Percentiles rank a stretch among this genome's conserved stretches.
Conservation (phyloP, 495 filamentous ascomycete genomes). For the Beverwykella pulmonaria region DNA sequence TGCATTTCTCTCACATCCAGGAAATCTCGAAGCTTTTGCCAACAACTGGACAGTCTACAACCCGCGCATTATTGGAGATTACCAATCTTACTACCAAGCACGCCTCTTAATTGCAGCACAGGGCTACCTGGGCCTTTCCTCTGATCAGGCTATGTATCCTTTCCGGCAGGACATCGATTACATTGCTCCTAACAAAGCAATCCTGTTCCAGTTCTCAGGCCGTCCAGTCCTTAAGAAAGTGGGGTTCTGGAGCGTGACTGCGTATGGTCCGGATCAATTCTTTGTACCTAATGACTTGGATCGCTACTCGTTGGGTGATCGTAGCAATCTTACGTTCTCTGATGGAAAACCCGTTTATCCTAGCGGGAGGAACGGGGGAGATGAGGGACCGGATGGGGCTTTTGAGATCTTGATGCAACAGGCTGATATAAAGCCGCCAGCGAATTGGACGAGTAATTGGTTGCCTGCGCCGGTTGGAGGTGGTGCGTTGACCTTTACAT, state of each 20-base stretch:
- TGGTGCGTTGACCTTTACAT: constrained; percentile 3
- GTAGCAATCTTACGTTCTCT: constrained; percentile 43
- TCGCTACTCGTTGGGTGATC: constrained; percentile 41
- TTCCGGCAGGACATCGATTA: background rate
- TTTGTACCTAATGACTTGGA: constrained; percentile 41
- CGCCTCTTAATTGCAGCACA: constrained; percentile 26
- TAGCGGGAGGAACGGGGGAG: background rate
- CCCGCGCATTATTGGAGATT: constrained; percentile 14
- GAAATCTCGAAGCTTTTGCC: background rate
- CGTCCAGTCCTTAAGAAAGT: constrained; percentile 40
- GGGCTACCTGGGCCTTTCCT: constrained; percentile 32
- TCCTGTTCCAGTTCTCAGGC: constrained; percentile 40
- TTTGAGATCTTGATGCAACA: constrained; percentile 43
- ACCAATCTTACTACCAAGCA: constrained; percentile 15
- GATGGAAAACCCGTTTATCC: constrained; percentile 43
- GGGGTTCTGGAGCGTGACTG: constrained; percentile 49
- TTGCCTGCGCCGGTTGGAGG: constrained; percentile 25
- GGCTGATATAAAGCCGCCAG: constrained; percentile 40
- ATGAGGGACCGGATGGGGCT: background rate
- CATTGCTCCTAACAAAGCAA: constrained; percentile 13
- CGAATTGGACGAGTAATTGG: constrained; percentile 45
- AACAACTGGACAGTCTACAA: constrained; percentile 21
- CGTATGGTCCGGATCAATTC: constrained; percentile 37
- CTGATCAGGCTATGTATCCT: constrained; percentile 34
- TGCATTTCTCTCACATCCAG: background rate